Conservation (phyloP, 306 rosid species). For the Gynostemma pentaphyllum region DNA sequence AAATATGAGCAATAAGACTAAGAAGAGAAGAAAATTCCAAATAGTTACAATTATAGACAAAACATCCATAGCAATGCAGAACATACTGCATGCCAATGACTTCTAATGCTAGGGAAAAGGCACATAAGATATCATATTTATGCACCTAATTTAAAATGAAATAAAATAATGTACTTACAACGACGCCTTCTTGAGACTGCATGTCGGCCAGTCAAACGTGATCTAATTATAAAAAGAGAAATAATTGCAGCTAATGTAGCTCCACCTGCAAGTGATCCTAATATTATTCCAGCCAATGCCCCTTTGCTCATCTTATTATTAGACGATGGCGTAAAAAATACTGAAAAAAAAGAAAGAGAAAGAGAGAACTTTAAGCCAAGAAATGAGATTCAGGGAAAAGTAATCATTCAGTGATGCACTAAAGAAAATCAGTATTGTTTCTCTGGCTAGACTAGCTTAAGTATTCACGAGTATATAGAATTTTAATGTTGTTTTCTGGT, state of each 20-base stretch:
- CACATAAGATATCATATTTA: not conserved
- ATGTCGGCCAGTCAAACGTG: conserved; percentile 17
- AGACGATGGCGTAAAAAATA: conserved; percentile 6
- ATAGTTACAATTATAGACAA: not conserved
- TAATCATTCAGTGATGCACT: too few species aligned
- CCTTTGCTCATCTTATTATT: conserved; percentile 45
- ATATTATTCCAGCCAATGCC: conserved; percentile 53
- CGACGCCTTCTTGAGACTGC: conserved; percentile 42
- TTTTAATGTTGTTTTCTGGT: too few species aligned
- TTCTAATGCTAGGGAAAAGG: not conserved
- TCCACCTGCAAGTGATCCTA: conserved; percentile 68
- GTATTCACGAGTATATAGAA: too few species aligned
- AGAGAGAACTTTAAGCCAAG: conserved; percentile 11
- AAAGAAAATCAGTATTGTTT: too few species aligned
- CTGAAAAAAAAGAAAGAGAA: conserved; percentile 34
- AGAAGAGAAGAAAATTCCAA: too few species aligned
- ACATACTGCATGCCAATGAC: not conserved
- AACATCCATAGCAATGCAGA: not conserved
- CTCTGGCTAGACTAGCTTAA: too few species aligned
- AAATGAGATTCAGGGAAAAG: conserved; percentile 8
- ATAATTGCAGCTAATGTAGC: conserved; percentile 48
- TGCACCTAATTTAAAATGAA: not conserved
- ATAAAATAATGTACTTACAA: conserved; percentile 38
- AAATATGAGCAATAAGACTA: too few species aligned
- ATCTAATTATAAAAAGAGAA: conserved; percentile 49